A percentile compares a stretch with the other conserved stretches of the same genome.
Evolutionary conservation across 2,329 filamentous ascomycete genomes (phyloP).

Genomic region (Bisporella sp.): DNA sequence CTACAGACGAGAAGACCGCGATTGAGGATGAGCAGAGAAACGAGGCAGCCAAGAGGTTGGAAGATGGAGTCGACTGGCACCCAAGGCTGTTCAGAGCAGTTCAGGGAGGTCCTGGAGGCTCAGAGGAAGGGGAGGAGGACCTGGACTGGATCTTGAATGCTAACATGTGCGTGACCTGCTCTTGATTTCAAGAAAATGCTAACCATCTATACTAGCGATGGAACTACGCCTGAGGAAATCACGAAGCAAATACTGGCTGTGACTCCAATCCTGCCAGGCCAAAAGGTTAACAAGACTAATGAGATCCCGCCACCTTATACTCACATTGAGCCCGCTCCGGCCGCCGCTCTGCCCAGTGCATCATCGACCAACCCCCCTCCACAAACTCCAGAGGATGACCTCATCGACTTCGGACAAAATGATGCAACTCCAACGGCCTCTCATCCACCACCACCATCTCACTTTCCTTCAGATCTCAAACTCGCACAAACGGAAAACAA

Average conservation of each 20-base stretch:
- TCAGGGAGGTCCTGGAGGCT: slow-evolving; percentile 59
- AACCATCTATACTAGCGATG: slow-evolving; percentile 41
- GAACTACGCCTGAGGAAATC: slow-evolving; percentile 59
- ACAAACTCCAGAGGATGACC: slow-evolving; percentile 28
- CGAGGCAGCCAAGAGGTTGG: slow-evolving; percentile 72
- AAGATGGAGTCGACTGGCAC: slow-evolving; percentile 79
- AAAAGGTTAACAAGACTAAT: slow-evolving; percentile 50
- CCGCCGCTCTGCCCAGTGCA: slow-evolving; percentile 1
- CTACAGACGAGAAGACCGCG: slow-evolving; percentile 93
- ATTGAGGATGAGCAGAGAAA: slow-evolving; percentile 90
- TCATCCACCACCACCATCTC: slow-evolving; percentile 3
- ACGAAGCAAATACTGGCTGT: slow-evolving; percentile 80
- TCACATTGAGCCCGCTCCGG: slow-evolving; percentile 6
- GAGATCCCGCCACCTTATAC: slow-evolving; percentile 43
- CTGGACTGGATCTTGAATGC: slow-evolving; percentile 94
- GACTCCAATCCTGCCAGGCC: slow-evolving; percentile 75
- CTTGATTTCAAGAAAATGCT: neutral
- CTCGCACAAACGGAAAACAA: slow-evolving; percentile 19
- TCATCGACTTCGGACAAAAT: slow-evolving; percentile 51
- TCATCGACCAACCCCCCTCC: neutral
- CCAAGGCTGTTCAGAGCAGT: slow-evolving; percentile 79
- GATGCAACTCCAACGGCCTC: neutral
- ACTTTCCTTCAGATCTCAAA: slow-evolving; percentile 17
- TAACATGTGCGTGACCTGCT: slow-evolving; percentile 54
- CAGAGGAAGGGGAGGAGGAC: slow-evolving; percentile 78